Percentiles rank a stretch among this genome's conserved stretches.
Evolutionary conservation across 176 grass and related monocot genomes (phyloP).

Genomic region (Carex scoparia): DNA sequence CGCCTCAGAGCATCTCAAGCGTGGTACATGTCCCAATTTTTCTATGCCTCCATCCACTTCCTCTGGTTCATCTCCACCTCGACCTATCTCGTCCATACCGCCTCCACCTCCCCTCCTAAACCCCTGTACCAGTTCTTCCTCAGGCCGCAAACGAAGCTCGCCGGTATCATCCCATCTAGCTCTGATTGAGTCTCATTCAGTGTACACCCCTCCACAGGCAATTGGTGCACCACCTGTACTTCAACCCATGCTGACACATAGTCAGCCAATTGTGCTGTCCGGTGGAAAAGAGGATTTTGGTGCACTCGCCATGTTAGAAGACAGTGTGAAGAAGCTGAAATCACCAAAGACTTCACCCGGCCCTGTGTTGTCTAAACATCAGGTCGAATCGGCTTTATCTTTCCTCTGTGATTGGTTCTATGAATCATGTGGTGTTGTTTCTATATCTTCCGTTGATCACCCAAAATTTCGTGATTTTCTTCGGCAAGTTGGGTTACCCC

Average conservation of each 20-base stretch:
- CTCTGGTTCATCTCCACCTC: slow-evolving; percentile 38
- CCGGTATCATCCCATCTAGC: slow-evolving; percentile 41
- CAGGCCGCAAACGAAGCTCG: slow-evolving; percentile 46
- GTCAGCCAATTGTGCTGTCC: slow-evolving; percentile 41
- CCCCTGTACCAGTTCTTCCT: slow-evolving; percentile 23
- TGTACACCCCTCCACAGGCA: slow-evolving; percentile 24
- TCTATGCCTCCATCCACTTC: slow-evolving; percentile 34
- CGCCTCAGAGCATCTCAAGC: slow-evolving; percentile 81
- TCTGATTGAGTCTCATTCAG: slow-evolving; percentile 47
- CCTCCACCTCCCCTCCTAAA: slow-evolving; percentile 40
- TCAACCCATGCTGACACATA: background rate
- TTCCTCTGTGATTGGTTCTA: slow-evolving; percentile 73
- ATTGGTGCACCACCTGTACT: slow-evolving; percentile 7
- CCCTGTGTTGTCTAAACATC: slow-evolving; percentile 44
- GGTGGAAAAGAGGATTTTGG: slow-evolving; percentile 65
- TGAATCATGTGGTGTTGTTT: slow-evolving; percentile 57
- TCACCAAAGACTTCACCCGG: slow-evolving; percentile 54
- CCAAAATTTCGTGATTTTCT: slow-evolving; percentile 76
- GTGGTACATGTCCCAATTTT: slow-evolving; percentile 72
- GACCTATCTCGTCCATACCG: slow-evolving; percentile 59
- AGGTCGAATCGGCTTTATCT: slow-evolving; percentile 59
- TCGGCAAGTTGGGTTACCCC: slow-evolving; percentile 56
- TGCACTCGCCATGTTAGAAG: slow-evolving; percentile 59
- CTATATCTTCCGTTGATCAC: slow-evolving; percentile 47
- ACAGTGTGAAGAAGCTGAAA: slow-evolving; percentile 77